Evolutionary conservation across 805 yeast species (phyloP).

Genomic region (Lachancea mirantina): DNA sequence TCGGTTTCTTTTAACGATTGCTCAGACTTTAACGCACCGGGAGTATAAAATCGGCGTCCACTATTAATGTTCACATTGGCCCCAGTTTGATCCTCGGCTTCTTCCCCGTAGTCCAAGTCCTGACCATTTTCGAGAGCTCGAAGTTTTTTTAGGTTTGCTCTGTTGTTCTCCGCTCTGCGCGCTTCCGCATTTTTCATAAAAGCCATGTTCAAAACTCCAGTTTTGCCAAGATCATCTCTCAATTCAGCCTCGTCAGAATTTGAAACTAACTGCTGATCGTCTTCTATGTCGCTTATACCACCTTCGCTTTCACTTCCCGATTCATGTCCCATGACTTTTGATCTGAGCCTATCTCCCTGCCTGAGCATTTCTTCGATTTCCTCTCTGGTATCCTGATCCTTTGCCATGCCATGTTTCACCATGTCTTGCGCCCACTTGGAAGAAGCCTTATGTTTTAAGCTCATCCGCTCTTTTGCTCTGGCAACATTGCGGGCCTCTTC

Average conservation of each 20-base stretch:
- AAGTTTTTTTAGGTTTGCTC: slow-evolving; percentile 43
- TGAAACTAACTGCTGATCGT: slow-evolving; percentile 39
- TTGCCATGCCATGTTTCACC: slow-evolving; percentile 84
- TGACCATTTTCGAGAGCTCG: slow-evolving; percentile 43
- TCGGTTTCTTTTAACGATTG: slow-evolving; percentile 33
- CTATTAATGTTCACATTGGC: slow-evolving; percentile 50
- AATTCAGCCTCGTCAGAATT: slow-evolving; percentile 31
- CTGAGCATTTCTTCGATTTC: slow-evolving; percentile 93
- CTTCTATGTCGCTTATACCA: slow-evolving; percentile 44
- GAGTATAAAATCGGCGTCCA: slow-evolving; percentile 80
- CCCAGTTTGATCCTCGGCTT: slow-evolving; percentile 31
- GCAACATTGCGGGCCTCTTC: slow-evolving; percentile 61
- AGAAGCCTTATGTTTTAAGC: slow-evolving; percentile 80
- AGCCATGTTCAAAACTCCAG: slow-evolving; percentile 90
- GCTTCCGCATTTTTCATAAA: slow-evolving; percentile 90
- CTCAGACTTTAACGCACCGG: slow-evolving; percentile 33
- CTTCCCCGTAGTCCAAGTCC: slow-evolving; percentile 34
- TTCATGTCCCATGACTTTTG: slow-evolving; percentile 62
- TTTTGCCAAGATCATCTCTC: slow-evolving; percentile 54
- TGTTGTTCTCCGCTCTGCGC: slow-evolving; percentile 53
- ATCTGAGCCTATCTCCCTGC: slow-evolving; percentile 70
- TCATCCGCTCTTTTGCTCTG: slow-evolving; percentile 90
- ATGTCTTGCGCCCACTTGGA: slow-evolving; percentile 86
- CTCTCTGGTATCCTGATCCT: slow-evolving; percentile 74
- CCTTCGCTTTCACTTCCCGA: slow-evolving; percentile 42